Evolutionary conservation across 768 basidiomycete genomes (phyloP).

Genomic region (Russula sp.): DNA sequence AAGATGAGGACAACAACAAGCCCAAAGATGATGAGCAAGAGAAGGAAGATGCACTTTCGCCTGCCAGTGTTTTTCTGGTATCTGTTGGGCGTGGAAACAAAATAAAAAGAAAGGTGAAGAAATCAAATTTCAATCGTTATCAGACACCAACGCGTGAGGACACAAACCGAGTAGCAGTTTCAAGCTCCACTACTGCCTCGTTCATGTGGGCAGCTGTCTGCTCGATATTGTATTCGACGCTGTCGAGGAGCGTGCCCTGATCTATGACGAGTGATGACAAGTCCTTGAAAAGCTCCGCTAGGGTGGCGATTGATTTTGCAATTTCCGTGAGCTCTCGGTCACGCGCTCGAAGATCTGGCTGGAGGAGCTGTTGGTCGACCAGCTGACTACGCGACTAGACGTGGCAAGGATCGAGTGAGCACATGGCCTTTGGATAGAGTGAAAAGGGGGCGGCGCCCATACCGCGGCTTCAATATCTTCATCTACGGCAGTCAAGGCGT

Average conservation of each 20-base stretch:
- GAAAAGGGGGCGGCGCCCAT: conserved; percentile 28
- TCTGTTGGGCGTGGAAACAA: conserved; percentile 33
- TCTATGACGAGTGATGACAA: conserved; percentile 90
- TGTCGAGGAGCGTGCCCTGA: conserved; percentile 94
- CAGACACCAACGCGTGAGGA: conserved; percentile 8
- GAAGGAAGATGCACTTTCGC: conserved; percentile 87
- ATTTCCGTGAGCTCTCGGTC: conserved; percentile 79
- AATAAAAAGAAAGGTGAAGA: background rate
- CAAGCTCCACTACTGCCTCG: conserved; percentile 79
- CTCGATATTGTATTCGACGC: conserved; percentile 96
- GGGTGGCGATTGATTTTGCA: conserved; percentile 80
- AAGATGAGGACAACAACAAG: conserved; percentile 84
- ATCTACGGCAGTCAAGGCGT: conserved; percentile 76
- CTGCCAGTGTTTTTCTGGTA: conserved; percentile 94
- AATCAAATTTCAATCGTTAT: conserved; percentile 14
- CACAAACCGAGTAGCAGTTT: conserved; percentile 72
- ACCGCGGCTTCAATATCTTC: conserved; percentile 84
- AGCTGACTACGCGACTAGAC: conserved; percentile 31
- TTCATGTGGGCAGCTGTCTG: conserved; percentile 75
- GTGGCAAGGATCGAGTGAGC: conserved; percentile 18
- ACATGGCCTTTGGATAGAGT: conserved; percentile 6
- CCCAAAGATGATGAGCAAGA: conserved; percentile 83
- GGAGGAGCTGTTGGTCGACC: conserved; percentile 30
- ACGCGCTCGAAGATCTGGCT: conserved; percentile 39
- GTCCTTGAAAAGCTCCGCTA: conserved; percentile 97